phyloP scores from a whole-genome alignment of 2,329 filamentous ascomycete species.

The Fusarium clavum region DNA sequence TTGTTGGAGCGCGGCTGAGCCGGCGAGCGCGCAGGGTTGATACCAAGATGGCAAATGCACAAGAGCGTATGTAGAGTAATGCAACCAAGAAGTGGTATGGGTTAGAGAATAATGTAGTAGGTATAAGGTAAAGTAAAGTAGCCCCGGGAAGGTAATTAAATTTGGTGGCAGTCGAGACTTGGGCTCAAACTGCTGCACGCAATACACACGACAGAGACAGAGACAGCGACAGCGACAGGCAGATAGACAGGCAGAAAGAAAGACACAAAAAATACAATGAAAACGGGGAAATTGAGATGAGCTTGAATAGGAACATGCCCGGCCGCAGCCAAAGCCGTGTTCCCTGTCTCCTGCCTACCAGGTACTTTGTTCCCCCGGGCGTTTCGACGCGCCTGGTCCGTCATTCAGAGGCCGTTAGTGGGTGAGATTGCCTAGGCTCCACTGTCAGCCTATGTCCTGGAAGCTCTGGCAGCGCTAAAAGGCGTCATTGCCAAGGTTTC shows the following conservation, averaged over 20 bases:
- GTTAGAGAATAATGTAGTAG: not conserved
- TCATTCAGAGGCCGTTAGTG: constrained; percentile 34
- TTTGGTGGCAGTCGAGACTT: constrained; percentile 1
- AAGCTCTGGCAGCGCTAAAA: constrained; percentile 35
- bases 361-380: constrained; percentile 14
- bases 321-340: not conserved
- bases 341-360: not conserved
- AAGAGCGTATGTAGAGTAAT: not conserved
- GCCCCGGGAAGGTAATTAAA: not conserved
- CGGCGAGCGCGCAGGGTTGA: constrained; percentile 27
- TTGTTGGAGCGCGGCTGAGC: constrained; percentile 34
- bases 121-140: not conserved
- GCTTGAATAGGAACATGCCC: constrained; percentile 2
- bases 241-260: not conserved
- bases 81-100: not conserved
- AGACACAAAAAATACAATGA: not conserved
- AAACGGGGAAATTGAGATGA: constrained; percentile 21
- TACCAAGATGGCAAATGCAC: not conserved
- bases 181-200: not conserved
- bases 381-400: constrained; percentile 29
- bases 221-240: not conserved
- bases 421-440: constrained; percentile 18
- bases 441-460: not conserved
- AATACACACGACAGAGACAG: constrained; percentile 8
- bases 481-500: constrained; percentile 32